A percentile compares a stretch with the other conserved stretches of the same genome.
These are phyloP conservation scores for Daldinia sp. DNA, from an alignment of 2,329 filamentous ascomycete species.

Conservation along the genomic window DNA sequence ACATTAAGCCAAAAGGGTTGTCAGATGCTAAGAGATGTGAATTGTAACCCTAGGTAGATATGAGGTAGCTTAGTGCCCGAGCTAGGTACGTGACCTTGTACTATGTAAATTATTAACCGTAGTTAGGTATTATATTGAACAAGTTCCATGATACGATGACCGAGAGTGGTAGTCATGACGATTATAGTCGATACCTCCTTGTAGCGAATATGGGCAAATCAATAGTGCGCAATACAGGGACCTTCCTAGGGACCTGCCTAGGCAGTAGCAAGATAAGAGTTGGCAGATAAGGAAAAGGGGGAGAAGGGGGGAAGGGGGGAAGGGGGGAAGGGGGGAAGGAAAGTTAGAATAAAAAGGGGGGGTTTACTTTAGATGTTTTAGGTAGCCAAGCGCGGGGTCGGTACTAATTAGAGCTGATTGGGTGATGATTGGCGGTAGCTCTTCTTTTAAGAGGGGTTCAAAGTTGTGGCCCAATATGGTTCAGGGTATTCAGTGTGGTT, in stretches of 20 bases:
- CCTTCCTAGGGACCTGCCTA: neutral
- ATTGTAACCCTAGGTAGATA: neutral
- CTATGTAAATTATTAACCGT: no score
- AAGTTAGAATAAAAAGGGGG: slow-evolving; percentile 3
- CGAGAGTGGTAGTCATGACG: no score
- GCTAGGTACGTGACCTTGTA: neutral
- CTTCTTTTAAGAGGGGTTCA: slow-evolving; percentile 32
- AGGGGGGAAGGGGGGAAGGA: neutral
- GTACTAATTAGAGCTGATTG: slow-evolving; percentile 17
- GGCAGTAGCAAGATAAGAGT: neutral
- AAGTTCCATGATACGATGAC: no score
- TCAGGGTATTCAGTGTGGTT: slow-evolving; percentile 5
- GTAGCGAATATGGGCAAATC: neutral
- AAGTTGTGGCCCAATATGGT: slow-evolving; percentile 9
- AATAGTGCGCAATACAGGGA: slow-evolving; percentile 1
- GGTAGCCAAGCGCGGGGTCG: slow-evolving; percentile 34
- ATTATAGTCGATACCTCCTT: no score
- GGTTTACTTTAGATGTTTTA: slow-evolving; percentile 7
- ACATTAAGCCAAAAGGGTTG: slow-evolving; percentile 17
- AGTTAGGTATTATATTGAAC: no score
- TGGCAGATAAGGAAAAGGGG: neutral
- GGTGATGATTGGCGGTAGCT: slow-evolving; percentile 32
- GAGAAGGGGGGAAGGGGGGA: neutral
- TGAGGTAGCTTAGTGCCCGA: neutral
- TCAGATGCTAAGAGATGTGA: slow-evolving; percentile 15